phyloP scores from a whole-genome alignment of 1,139 yeast genomes.

The Tardiomyces digboiensis region DNA sequence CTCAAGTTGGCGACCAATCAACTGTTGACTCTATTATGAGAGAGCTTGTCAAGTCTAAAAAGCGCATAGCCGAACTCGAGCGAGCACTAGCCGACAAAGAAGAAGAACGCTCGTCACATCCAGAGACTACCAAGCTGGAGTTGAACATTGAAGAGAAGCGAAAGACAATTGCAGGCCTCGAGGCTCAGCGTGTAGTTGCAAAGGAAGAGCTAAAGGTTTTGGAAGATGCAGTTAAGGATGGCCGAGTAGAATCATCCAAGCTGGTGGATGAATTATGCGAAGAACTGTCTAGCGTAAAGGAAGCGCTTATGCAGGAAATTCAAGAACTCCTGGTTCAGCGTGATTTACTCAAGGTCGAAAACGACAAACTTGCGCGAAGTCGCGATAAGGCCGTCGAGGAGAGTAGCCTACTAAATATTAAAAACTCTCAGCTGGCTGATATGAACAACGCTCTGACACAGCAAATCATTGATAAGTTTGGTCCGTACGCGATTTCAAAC shows the following conservation, averaged over 20 bases:
- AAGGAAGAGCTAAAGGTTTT: constrained; percentile 22
- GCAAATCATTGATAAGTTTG: constrained; percentile 28
- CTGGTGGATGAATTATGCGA: constrained; percentile 8
- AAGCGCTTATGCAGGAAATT: constrained; percentile 23
- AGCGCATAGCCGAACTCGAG: constrained; percentile 26
- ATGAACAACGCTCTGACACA: constrained; percentile 29
- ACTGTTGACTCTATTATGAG: constrained; percentile 3
- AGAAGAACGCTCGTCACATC: constrained; percentile 8
- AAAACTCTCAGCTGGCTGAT: constrained; percentile 28
- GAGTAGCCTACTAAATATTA: constrained; percentile 22
- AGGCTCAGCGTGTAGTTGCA: constrained; percentile 24
- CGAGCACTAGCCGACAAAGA: constrained; percentile 13
- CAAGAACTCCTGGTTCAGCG: constrained; percentile 22
- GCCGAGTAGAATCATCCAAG: constrained; percentile 8
- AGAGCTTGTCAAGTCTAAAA: constrained; percentile 22
- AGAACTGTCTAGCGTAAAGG: constrained; percentile 18
- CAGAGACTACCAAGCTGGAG: constrained; percentile 13
- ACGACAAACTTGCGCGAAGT: constrained; percentile 16
- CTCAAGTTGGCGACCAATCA: too few species aligned
- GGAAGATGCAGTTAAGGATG: constrained; percentile 12
- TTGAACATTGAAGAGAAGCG: constrained; percentile 23
- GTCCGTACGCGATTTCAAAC: constrained; percentile 11
- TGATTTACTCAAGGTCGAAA: constrained; percentile 24
- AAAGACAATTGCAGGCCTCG: constrained; percentile 26
- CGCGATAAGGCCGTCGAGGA: constrained; percentile 26